These are phyloP conservation scores for Daedaleopsis nitida DNA, from an alignment of 768 basidiomycete genomes.

Conservation along the genomic window DNA sequence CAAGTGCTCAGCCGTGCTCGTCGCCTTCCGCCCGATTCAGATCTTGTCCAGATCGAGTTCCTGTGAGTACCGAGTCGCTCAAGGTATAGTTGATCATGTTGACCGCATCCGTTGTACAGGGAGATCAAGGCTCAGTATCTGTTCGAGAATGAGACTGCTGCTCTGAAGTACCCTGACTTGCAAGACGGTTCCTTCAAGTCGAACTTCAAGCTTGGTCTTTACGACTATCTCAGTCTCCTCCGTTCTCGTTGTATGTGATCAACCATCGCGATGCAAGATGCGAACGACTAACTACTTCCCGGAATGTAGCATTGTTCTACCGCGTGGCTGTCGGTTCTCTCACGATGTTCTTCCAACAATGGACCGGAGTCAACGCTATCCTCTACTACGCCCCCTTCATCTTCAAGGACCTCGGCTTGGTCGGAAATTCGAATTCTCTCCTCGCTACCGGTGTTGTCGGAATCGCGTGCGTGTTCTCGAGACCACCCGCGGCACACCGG, in stretches of 20 bases:
- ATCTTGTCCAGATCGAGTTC: constrained; percentile 73
- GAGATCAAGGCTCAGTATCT: constrained; percentile 76
- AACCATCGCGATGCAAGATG: neutral
- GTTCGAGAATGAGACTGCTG: constrained; percentile 68
- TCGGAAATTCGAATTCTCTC: constrained; percentile 58
- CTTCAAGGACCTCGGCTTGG: constrained; percentile 60
- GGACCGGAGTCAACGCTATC: constrained; percentile 79
- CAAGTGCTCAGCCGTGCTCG: constrained; percentile 63
- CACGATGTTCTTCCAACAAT: constrained; percentile 83
- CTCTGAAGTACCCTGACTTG: constrained; percentile 57
- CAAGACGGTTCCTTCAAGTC: constrained; percentile 63
- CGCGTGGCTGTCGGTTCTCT: constrained; percentile 64
- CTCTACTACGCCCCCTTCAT: constrained; percentile 78
- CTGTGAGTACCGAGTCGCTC: constrained; percentile 45
- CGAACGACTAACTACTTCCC: neutral
- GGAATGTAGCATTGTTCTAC: constrained; percentile 51
- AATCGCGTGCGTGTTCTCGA: constrained; percentile 54
- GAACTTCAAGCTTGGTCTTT: constrained; percentile 61
- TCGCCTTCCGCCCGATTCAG: constrained; percentile 52
- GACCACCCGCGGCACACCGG: neutral
- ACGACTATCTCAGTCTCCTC: constrained; percentile 64
- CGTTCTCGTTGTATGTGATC: constrained; percentile 43
- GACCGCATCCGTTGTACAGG: constrained; percentile 30
- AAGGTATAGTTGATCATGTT: neutral
- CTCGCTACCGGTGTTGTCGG: constrained; percentile 76